Evolutionary conservation across 768 basidiomycete species (phyloP).

Genomic region (Gymnopilus dilepis): DNA sequence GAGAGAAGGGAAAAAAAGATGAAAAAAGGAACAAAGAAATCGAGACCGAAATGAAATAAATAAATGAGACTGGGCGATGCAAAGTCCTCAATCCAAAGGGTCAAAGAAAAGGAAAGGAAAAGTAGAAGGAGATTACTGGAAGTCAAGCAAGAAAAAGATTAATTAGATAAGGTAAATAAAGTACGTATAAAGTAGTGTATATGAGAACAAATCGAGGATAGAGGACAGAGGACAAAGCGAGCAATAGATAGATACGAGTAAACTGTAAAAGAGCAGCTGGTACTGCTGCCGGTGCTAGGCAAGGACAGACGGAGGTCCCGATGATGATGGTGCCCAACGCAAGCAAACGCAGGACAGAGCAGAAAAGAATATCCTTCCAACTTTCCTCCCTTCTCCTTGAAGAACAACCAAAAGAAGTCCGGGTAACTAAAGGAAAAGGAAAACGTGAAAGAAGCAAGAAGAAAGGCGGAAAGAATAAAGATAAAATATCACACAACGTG

Average conservation of each 20-base stretch:
- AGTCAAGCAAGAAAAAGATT: slow-evolving; percentile 3
- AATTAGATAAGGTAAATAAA: slow-evolving; percentile 2
- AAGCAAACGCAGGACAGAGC: no score
- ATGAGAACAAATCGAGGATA: neutral
- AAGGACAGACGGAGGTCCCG: no score
- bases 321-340: no score
- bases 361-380: no score
- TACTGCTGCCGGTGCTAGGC: no score
- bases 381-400: no score
- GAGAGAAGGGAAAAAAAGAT: no score
- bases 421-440: neutral
- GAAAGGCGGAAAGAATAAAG: slow-evolving; percentile 18
- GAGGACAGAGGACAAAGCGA: neutral
- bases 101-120: neutral
- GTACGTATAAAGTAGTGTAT: slow-evolving; percentile 6
- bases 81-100: neutral
- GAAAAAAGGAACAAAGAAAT: neutral
- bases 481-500: slow-evolving; percentile 9
- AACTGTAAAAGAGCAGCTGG: no score
- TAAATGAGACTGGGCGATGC: neutral
- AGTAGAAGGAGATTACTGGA: neutral
- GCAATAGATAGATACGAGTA: neutral
- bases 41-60: neutral
- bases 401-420: neutral
- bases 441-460: neutral